phyloP scores from a whole-genome alignment of 2,329 filamentous ascomycete genomes.

The Fusarium armeniacum region DNA sequence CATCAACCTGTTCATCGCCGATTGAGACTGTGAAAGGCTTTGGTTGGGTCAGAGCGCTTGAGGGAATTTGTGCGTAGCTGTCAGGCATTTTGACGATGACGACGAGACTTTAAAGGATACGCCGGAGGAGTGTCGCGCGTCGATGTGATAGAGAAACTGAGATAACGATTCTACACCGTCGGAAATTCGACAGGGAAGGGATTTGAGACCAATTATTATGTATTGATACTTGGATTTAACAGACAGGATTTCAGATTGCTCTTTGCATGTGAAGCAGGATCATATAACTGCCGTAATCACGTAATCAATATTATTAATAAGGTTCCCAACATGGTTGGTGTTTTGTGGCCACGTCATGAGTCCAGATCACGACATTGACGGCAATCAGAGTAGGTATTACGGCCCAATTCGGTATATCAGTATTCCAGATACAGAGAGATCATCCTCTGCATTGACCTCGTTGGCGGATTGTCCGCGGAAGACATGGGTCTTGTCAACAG shows the following conservation, averaged over 20 bases:
- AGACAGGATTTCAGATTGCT: too few species aligned
- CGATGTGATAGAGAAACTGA: not conserved
- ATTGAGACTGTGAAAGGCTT: not conserved
- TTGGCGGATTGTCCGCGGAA: not conserved
- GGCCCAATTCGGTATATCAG: not conserved
- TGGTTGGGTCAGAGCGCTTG: not conserved
- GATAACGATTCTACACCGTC: not conserved
- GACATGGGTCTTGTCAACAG: not conserved
- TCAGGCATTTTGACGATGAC: not conserved
- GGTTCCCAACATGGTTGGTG: not conserved
- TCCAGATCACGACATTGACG: not conserved
- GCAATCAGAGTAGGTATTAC: too few species aligned
- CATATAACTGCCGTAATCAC: not conserved
- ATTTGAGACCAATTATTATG: rapidly evolving
- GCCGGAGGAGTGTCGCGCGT: not conserved
- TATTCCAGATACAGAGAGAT: not conserved
- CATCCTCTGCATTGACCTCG: rapidly evolving
- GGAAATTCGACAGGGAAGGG: not conserved
- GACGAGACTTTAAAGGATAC: not conserved
- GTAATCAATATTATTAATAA: not conserved
- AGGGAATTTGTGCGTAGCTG: not conserved
- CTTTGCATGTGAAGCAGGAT: not conserved
- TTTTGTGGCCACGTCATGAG: not conserved
- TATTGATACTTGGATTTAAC: rapidly evolving
- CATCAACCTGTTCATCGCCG: not conserved